These are phyloP conservation scores for Suillus placidus DNA, from an alignment of 768 basidiomycete species.

Conservation along the genomic window DNA sequence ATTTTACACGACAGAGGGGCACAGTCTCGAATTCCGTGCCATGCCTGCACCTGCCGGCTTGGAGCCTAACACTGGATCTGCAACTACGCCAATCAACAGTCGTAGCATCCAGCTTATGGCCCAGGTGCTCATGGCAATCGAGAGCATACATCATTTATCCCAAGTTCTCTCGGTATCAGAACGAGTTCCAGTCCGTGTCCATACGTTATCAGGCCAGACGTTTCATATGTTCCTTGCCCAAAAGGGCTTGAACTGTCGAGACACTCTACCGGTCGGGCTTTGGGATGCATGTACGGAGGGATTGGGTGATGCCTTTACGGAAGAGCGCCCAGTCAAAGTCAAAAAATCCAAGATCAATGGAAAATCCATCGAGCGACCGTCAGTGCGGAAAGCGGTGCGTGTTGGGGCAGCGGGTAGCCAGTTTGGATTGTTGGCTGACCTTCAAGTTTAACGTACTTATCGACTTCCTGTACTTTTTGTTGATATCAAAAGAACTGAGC, in stretches of 20 bases:
- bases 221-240: slow-evolving; percentile 60
- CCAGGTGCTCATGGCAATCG: slow-evolving; percentile 60
- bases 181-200: slow-evolving; percentile 47
- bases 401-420: slow-evolving; percentile 31
- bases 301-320: slow-evolving; percentile 50
- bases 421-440: slow-evolving; percentile 47
- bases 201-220: slow-evolving; percentile 56
- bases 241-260: slow-evolving; percentile 21
- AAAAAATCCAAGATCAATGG: slow-evolving; percentile 37
- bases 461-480: background rate
- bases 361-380: slow-evolving; percentile 7
- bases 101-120: slow-evolving; percentile 70
- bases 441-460: slow-evolving; percentile 33
- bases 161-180: slow-evolving; percentile 62
- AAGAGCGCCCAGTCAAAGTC: slow-evolving; percentile 48
- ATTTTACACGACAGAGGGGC: slow-evolving; percentile 39
- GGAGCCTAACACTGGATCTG: slow-evolving; percentile 8
- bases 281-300: slow-evolving; percentile 52
- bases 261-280: slow-evolving; percentile 35
- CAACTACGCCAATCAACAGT: slow-evolving; percentile 44
- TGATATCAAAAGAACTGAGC: background rate
- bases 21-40: slow-evolving; percentile 11
- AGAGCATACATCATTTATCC: slow-evolving; percentile 60
- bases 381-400: slow-evolving; percentile 26
- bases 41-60: slow-evolving; percentile 17